phyloP scores from a whole-genome alignment of 306 rosid genomes.

The Quercus agrifolia region DNA sequence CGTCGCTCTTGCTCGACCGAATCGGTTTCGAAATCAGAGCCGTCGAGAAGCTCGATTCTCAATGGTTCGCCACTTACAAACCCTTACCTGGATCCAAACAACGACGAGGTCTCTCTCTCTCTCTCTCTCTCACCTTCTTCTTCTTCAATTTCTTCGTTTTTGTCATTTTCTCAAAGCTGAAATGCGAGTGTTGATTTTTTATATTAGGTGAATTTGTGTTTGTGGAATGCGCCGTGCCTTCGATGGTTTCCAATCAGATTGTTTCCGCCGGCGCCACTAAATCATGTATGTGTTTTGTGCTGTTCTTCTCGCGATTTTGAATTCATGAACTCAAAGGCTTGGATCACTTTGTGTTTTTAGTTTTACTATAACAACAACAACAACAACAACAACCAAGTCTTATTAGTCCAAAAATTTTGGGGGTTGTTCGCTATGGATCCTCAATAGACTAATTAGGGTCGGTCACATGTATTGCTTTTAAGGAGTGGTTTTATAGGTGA shows the following conservation, averaged over 20 bases:
- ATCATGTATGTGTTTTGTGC: conserved; percentile 63
- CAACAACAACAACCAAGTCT: no score
- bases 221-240: conserved; percentile 58
- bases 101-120: conserved; percentile 58
- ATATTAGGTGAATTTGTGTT: conserved; percentile 76
- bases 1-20: conserved; percentile 69
- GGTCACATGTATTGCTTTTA: no score
- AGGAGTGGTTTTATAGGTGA: no score
- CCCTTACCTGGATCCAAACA: conserved; percentile 71
- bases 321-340: no score
- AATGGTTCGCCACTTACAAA: conserved; percentile 92
- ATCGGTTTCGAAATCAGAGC: conserved; percentile 85
- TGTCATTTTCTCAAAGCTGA: background rate
- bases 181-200: background rate
- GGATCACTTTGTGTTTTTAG: no score
- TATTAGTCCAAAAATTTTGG: no score
- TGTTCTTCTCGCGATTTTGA: background rate
- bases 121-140: background rate
- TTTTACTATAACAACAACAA: no score
- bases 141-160: background rate
- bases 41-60: conserved; percentile 76
- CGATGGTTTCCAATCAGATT: conserved; percentile 72
- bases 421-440: no score
- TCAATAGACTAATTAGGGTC: no score
- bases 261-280: conserved; percentile 63